Conservation (phyloP, 805 yeast genomes). For the Hanseniaspora hatyaiensis region DNA sequence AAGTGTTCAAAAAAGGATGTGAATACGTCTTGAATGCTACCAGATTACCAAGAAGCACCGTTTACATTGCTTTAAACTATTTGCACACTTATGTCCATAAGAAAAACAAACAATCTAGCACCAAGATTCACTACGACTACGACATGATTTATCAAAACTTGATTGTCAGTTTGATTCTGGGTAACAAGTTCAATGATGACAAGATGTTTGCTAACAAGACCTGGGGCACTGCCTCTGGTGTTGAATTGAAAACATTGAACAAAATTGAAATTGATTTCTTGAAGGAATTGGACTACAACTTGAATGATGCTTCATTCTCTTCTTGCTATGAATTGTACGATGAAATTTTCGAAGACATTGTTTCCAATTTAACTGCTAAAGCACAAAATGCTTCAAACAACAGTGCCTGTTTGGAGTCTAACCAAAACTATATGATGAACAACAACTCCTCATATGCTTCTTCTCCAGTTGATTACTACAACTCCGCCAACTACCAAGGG, state of each 20-base stretch:
- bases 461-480: conserved; percentile 1
- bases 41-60: conserved; percentile 71
- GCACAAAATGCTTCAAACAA: neutral
- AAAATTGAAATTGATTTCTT: conserved; percentile 63
- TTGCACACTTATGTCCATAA: conserved; percentile 48
- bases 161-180: conserved; percentile 61
- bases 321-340: conserved; percentile 9
- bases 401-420: neutral
- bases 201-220: conserved; percentile 90
- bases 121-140: conserved; percentile 27
- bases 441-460: neutral
- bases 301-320: conserved; percentile 30
- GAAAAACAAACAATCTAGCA: conserved; percentile 26
- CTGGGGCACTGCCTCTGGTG: conserved; percentile 93
- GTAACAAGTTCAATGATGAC: conserved; percentile 92
- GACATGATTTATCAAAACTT: conserved; percentile 42
- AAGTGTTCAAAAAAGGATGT: conserved; percentile 46
- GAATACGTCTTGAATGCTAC: conserved; percentile 72
- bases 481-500: neutral
- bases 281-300: conserved; percentile 45
- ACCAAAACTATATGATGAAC: neutral
- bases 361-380: conserved; percentile 3
- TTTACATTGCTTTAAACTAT: conserved; percentile 68
- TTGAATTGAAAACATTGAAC: conserved; percentile 50
- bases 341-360: conserved; percentile 12